phyloP scores from a whole-genome alignment of 805 yeast genomes.

The Saturnispora galanensis region DNA sequence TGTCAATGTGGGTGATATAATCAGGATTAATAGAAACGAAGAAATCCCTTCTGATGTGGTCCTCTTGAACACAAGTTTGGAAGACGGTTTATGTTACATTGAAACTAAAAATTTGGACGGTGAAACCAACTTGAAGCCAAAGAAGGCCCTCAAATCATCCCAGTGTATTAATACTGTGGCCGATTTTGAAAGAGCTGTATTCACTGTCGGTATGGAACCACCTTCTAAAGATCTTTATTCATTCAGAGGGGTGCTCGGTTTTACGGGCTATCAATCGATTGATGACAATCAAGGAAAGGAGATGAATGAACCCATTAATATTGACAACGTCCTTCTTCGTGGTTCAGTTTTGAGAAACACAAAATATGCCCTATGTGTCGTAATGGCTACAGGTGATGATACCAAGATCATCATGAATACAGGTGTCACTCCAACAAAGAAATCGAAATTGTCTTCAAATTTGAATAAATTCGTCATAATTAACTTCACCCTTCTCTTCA shows the following conservation, averaged over 20 bases:
- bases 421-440: slow-evolving; percentile 69
- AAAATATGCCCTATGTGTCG: slow-evolving; percentile 65
- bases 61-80: slow-evolving; percentile 54
- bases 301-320: slow-evolving; percentile 47
- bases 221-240: slow-evolving; percentile 59
- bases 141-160: slow-evolving; percentile 42
- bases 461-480: slow-evolving; percentile 56
- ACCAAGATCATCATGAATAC: slow-evolving; percentile 71
- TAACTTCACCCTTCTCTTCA: slow-evolving; percentile 52
- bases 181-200: slow-evolving; percentile 48
- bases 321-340: slow-evolving; percentile 56
- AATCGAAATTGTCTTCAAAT: slow-evolving; percentile 53
- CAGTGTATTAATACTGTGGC: slow-evolving; percentile 41
- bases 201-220: slow-evolving; percentile 60
- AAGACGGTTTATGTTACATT: slow-evolving; percentile 55
- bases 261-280: slow-evolving; percentile 30
- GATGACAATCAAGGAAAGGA: slow-evolving; percentile 21
- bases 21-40: slow-evolving; percentile 62
- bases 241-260: slow-evolving; percentile 58
- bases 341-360: slow-evolving; percentile 70
- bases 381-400: slow-evolving; percentile 67
- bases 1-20: slow-evolving; percentile 62
- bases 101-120: slow-evolving; percentile 69
- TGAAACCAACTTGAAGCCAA: slow-evolving; percentile 63
- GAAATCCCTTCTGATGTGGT: slow-evolving; percentile 73